Conservation (phyloP, 1,284 basidiomycete genomes). For the Wolfiporia cocos region DNA sequence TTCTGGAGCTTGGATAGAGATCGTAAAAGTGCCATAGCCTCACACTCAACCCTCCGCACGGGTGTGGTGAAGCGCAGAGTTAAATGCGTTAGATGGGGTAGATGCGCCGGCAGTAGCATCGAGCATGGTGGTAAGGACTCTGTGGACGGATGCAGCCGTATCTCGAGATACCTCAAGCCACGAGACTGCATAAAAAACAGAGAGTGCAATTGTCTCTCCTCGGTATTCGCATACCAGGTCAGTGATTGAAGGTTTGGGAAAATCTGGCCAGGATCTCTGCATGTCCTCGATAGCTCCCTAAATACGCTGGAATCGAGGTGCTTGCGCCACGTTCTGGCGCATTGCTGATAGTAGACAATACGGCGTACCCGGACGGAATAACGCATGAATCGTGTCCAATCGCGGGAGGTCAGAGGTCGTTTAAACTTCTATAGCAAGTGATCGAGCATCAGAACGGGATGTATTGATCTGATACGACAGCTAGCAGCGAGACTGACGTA, state of each 20-base stretch:
- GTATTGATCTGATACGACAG: background rate
- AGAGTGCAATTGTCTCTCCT: constrained; percentile 23
- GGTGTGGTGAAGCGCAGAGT: constrained; percentile 32
- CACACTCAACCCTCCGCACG: constrained; percentile 29
- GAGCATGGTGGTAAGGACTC: constrained; percentile 30
- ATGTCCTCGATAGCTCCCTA: constrained; percentile 43
- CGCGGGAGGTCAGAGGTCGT: constrained; percentile 34
- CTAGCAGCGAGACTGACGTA: constrained; percentile 1
- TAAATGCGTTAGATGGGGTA: constrained; percentile 38
- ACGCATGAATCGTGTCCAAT: constrained; percentile 50
- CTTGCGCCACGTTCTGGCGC: constrained; percentile 9
- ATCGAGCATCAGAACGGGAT: background rate
- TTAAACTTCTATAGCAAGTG: constrained; percentile 33
- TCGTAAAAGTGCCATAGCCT: constrained; percentile 29
- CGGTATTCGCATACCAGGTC: constrained; percentile 27
- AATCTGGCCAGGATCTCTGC: constrained; percentile 43
- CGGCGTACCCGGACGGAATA: constrained; percentile 48
- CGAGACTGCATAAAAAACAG: constrained; percentile 35
- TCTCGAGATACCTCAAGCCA: constrained; percentile 28
- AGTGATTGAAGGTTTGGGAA: constrained; percentile 49
- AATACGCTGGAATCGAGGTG: constrained; percentile 28
- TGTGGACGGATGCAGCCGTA: constrained; percentile 21
- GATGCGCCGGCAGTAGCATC: constrained; percentile 37
- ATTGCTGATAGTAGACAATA: constrained; percentile 19
- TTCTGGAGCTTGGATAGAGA: constrained; percentile 38